Base-by-base conservation (phyloP, 225 moss, liverwort and hornwort species). In the Rhytidiadelphus loreus region DNA sequence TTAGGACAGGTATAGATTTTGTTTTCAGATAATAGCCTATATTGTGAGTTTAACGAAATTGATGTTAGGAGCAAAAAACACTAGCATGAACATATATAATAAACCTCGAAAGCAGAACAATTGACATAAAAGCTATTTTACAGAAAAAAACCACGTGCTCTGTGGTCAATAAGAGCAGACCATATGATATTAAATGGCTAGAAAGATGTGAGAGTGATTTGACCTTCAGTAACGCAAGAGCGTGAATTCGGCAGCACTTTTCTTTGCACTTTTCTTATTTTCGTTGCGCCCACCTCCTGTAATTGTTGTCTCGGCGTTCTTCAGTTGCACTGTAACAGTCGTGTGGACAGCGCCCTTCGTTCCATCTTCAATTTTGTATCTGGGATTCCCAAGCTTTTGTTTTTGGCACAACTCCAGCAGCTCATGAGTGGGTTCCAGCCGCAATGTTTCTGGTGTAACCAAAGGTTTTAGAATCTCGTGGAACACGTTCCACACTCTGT, bases 361-460 rank as follows among this genome's bases (percentile, higher is more conserved):
- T 59, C 41, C 62, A 24, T 41, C 83, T 66, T 61, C 86, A 74
- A 23, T 81, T 4, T 44, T 33, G 90, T 87, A 90, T 33, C 87
- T 91, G 26, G 59, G 91, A 28, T 88, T 68, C 71, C 85, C 85
- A 55, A 91, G 90, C 83, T 95, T 95, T 63, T 85, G 65, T 77
- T 73, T 88, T 84, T 93, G 92, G 75, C 98, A 97, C 63, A 98
- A 94, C 90, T 98, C 97, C 78, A 82, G 84, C 61, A 98, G 88
- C 88, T 98, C 97, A 77, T 96, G 94, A 60, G 92, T 93, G 66
- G 98, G 97, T 79, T 97, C 96, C 85, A 96, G 90, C 81, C 90
- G 93, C 63, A 98, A 86, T 39, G 95, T 98, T 55, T 93, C 96
- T 83, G 95, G 94, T 77, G 97, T 98, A 32, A 96, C 98, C 87